These are phyloP conservation scores for Suillus fuscotomentosus DNA, from an alignment of 768 basidiomycete species.

Conservation along the genomic window DNA sequence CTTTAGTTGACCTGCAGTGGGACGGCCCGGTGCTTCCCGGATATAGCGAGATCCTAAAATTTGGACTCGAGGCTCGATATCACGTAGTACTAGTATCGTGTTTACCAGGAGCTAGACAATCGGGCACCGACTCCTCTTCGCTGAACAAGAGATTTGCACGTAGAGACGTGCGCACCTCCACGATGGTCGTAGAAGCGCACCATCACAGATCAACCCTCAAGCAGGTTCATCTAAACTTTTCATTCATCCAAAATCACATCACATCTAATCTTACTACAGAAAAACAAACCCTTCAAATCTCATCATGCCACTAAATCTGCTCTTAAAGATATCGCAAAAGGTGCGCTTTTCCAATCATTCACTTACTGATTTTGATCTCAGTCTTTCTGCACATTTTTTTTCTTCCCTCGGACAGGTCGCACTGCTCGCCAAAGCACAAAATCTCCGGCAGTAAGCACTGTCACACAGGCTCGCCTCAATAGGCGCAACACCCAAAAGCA, in stretches of 20 bases:
- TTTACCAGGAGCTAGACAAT: neutral
- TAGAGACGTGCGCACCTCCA: neutral
- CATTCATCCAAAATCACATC: neutral
- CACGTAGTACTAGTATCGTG: neutral
- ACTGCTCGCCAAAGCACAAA: conserved; percentile 56
- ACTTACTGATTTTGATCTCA: neutral
- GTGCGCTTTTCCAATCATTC: conserved; percentile 33
- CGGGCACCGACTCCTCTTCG: neutral
- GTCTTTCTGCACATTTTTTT: neutral
- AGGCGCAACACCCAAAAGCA: conserved; percentile 87
- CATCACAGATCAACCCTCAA: conserved; percentile 75
- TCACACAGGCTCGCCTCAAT: conserved; percentile 73
- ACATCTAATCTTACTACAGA: conserved; percentile 36
- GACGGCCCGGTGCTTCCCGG: neutral
- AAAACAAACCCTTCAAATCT: conserved; percentile 93
- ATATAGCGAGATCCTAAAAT: neutral
- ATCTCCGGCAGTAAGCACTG: conserved; percentile 43
- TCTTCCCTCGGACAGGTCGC: conserved; percentile 44
- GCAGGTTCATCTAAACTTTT: conserved; percentile 44
- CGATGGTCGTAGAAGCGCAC: conserved; percentile 36
- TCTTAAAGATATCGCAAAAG: conserved; percentile 83
- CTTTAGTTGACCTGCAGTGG: neutral
- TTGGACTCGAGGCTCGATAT: neutral
- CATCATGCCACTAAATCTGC: conserved; percentile 85
- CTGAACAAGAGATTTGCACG: neutral